Evolutionary conservation across 2,329 filamentous ascomycete genomes (phyloP).

Genomic region (Gaeumannomyces sp.): DNA sequence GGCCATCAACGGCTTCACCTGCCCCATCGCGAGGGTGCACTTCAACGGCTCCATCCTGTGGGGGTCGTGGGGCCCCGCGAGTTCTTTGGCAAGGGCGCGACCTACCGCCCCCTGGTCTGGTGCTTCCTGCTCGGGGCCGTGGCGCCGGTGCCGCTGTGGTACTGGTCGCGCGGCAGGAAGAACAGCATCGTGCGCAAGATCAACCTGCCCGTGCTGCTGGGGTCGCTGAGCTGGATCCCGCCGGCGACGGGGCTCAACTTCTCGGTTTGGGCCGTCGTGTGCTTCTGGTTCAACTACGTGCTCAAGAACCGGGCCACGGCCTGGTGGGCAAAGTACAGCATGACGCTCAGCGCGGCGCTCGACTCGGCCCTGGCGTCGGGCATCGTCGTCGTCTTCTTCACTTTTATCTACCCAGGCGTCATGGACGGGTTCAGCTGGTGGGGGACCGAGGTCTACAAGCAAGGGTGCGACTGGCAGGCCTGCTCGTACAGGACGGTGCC

Average conservation of each 20-base stretch:
- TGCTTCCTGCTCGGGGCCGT: slow-evolving; percentile 73
- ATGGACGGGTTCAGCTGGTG: slow-evolving; percentile 75
- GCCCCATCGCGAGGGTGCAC: slow-evolving; percentile 78
- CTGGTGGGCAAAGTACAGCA: slow-evolving; percentile 91
- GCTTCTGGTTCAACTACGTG: slow-evolving; percentile 76
- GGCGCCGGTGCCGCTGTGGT: slow-evolving; percentile 68
- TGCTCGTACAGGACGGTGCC: slow-evolving; percentile 63
- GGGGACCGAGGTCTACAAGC: slow-evolving; percentile 81
- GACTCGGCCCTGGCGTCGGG: slow-evolving; percentile 79
- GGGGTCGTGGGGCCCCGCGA: slow-evolving; percentile 80
- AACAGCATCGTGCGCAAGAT: slow-evolving; percentile 65
- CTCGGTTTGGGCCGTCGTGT: slow-evolving; percentile 78
- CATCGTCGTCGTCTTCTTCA: slow-evolving; percentile 79
- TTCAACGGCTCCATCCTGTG: slow-evolving; percentile 88
- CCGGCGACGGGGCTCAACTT: slow-evolving; percentile 85
- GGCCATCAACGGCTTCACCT: slow-evolving; percentile 83
- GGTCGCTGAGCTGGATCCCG: slow-evolving; percentile 78
- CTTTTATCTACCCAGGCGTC: slow-evolving; percentile 73
- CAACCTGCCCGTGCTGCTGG: slow-evolving; percentile 78
- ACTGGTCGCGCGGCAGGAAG: slow-evolving; percentile 55
- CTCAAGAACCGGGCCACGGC: slow-evolving; percentile 61
- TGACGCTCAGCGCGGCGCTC: slow-evolving; percentile 77
- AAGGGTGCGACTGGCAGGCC: slow-evolving; percentile 79
- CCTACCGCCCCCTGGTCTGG: slow-evolving; percentile 73
- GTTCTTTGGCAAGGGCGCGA: slow-evolving; percentile 71